These are phyloP conservation scores for Peronospora farinosa DNA, from an alignment of 352 stramenopile genomes.

Conservation along the genomic window DNA sequence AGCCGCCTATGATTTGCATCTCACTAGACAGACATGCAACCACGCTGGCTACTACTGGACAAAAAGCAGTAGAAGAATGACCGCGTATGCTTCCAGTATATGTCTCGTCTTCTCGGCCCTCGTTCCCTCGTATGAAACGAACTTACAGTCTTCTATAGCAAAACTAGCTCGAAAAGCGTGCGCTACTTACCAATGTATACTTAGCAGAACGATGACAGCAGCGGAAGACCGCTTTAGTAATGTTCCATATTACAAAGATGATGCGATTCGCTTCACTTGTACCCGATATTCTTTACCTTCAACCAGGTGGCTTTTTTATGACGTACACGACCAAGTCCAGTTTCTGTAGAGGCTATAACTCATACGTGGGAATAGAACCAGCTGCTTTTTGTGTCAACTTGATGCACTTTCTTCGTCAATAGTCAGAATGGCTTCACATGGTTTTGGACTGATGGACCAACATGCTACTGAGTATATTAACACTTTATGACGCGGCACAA, in stretches of 20 bases:
- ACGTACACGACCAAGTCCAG: constrained; percentile 54
- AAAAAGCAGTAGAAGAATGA: constrained; percentile 18
- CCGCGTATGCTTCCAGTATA: too few relatives aligned
- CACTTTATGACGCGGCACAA: constrained; percentile 57
- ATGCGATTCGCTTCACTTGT: constrained; percentile 71
- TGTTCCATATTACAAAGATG: constrained; percentile 58
- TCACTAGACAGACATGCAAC: too few relatives aligned
- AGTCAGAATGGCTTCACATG: too few relatives aligned
- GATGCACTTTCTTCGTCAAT: constrained; percentile 81
- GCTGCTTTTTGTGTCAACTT: background rate
- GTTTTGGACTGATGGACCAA: constrained; percentile 18
- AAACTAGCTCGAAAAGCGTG: constrained; percentile 63
- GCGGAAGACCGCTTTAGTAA: constrained; percentile 51
- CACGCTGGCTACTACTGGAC: background rate
- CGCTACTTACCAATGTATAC: constrained; percentile 10
- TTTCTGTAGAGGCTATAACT: constrained; percentile 70
- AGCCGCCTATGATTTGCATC: too few relatives aligned
- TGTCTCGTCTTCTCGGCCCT: background rate
- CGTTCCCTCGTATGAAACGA: constrained; percentile 44
- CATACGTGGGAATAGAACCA: constrained; percentile 22
- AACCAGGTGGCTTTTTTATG: too few relatives aligned
- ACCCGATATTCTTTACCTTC: too few relatives aligned
- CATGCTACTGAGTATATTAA: too few relatives aligned
- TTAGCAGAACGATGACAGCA: constrained; percentile 39
- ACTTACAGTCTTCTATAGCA: constrained; percentile 73